These are phyloP conservation scores for Rhododendron simsii DNA, from an alignment of 148 eudicot genomes.

Conservation along the genomic window DNA sequence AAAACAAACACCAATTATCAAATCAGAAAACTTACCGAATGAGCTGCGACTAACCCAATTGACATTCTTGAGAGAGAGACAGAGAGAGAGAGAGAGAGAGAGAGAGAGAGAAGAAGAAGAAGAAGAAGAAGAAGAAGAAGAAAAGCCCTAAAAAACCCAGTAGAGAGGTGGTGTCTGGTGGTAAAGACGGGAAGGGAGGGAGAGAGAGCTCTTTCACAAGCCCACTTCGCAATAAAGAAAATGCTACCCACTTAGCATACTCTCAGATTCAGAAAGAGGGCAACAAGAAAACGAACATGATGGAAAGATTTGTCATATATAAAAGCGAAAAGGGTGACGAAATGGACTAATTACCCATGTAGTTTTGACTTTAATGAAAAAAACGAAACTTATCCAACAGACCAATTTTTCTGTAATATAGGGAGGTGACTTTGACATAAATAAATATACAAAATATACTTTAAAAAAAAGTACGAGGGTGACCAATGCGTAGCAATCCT, in stretches of 20 bases:
- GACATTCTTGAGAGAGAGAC: neutral
- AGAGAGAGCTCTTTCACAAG: neutral
- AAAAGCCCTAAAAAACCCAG: neutral
- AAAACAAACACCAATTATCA: neutral
- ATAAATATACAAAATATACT: neutral
- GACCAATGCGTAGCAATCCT: neutral
- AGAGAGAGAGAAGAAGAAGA: neutral
- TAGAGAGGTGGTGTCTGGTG: neutral
- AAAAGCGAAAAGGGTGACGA: neutral
- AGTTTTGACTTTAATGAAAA: neutral
- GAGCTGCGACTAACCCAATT: neutral
- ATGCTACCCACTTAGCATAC: neutral
- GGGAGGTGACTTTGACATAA: neutral
- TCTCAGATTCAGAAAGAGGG: neutral
- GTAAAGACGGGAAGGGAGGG: neutral
- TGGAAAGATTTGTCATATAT: neutral
- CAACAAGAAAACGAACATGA: neutral
- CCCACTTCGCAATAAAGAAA: neutral
- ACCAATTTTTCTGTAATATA: no score
- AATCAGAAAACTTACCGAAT: neutral
- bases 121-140: neutral
- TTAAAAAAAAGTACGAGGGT: neutral
- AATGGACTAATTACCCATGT: neutral
- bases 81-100: neutral
- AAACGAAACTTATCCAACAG: neutral